A percentile compares a stretch with the other conserved stretches of the same genome.
Conservation (phyloP, 768 basidiomycete genomes). For the Lactarius hengduanensis region DNA sequence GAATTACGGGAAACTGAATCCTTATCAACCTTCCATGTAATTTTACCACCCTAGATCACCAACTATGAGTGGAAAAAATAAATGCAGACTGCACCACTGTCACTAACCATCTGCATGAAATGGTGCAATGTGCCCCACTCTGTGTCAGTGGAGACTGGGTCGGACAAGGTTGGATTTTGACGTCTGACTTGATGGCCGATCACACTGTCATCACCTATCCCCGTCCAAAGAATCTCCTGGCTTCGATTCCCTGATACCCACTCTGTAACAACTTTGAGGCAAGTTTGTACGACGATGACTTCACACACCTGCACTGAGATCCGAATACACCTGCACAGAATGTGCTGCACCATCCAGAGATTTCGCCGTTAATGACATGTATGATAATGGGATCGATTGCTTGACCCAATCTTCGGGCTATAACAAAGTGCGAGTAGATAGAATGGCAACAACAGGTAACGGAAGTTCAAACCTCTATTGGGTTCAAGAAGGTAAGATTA, state of each 20-base stretch:
- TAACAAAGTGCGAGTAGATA: neutral
- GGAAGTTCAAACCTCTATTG: constrained; percentile 35
- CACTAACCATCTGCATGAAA: no score
- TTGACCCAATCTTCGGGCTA: constrained; percentile 39
- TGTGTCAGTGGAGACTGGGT: no score
- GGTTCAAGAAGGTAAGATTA: constrained; percentile 41
- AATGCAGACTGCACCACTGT: no score
- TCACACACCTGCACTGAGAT: constrained; percentile 38
- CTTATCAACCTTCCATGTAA: no score
- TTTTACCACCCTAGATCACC: no score
- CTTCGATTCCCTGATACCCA: neutral
- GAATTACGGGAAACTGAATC: no score
- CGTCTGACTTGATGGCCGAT: no score
- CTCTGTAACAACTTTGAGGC: neutral
- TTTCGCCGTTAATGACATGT: constrained; percentile 36
- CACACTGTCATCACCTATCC: no score
- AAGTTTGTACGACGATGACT: neutral
- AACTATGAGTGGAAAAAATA: no score
- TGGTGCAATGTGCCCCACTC: no score
- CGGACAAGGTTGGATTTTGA: no score
- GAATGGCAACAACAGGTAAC: neutral
- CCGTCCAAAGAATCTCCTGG: constrained; percentile 10
- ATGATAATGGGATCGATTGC: constrained; percentile 43
- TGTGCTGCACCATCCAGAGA: constrained; percentile 38
- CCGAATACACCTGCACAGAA: constrained; percentile 39